phyloP scores from a whole-genome alignment of 352 stramenopile species.

The Phytopythium vexans region DNA sequence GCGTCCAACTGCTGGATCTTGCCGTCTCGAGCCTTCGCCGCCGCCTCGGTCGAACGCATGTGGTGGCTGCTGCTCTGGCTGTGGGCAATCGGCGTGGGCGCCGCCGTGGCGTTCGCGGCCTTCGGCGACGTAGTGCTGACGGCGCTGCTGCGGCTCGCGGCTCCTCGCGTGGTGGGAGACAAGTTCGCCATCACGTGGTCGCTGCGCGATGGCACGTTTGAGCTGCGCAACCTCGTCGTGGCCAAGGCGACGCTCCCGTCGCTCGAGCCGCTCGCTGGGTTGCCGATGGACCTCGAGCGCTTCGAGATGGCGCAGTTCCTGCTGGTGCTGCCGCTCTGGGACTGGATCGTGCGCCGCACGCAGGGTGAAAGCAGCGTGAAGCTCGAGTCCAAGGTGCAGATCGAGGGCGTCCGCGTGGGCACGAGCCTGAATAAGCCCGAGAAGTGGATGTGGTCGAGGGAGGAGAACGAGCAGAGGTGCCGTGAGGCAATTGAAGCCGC shows the following conservation, averaged over 20 bases:
- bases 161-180: constrained; percentile 36
- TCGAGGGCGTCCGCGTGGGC: constrained; percentile 52
- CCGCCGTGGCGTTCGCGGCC: constrained; percentile 26
- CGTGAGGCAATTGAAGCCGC: constrained; percentile 55
- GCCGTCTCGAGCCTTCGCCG: too few species aligned
- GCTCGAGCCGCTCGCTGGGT: constrained; percentile 49
- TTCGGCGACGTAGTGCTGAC: constrained; percentile 67
- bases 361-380: constrained; percentile 10
- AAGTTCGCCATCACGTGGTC: constrained; percentile 66
- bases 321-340: constrained; percentile 52
- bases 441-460: constrained; percentile 72
- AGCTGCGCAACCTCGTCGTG: constrained; percentile 55
- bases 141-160: constrained; percentile 43
- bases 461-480: constrained; percentile 62
- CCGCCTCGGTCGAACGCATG: constrained; percentile 11
- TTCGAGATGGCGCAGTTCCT: constrained; percentile 51
- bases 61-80: constrained; percentile 37
- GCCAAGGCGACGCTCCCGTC: constrained; percentile 36
- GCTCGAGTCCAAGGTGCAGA: constrained; percentile 45
- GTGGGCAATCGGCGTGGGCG: constrained; percentile 21
- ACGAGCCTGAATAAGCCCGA: constrained; percentile 58
- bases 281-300: constrained; percentile 66
- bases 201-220: constrained; percentile 50
- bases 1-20: too few species aligned
- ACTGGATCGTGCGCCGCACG: constrained; percentile 18